Percentiles rank a stretch among this genome's conserved stretches.
Evolutionary conservation across 805 yeast genomes (phyloP).

Genomic region (Pichia occidentalis): DNA sequence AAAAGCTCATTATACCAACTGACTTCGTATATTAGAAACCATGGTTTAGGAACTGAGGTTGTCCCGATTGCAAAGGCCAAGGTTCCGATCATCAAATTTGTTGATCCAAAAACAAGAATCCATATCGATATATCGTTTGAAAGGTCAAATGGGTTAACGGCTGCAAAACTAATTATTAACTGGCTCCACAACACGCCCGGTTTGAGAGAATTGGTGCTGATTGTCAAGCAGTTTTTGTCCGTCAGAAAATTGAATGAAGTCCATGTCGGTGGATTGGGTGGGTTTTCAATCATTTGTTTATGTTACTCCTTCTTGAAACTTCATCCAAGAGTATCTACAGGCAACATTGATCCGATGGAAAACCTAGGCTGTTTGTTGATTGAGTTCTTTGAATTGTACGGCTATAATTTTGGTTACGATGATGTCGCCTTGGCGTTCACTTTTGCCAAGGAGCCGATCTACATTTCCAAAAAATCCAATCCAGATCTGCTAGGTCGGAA

Average conservation of each 20-base stretch:
- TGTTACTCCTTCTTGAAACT: slow-evolving; percentile 69
- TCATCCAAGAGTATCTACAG: slow-evolving; percentile 72
- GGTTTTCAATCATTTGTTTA: slow-evolving; percentile 85
- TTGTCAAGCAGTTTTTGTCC: slow-evolving; percentile 78
- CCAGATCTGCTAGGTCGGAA: slow-evolving; percentile 38
- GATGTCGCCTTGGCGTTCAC: slow-evolving; percentile 60
- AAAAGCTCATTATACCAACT: slow-evolving; percentile 65
- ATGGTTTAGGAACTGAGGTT: slow-evolving; percentile 58
- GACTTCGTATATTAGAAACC: slow-evolving; percentile 58
- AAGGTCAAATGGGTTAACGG: slow-evolving; percentile 71
- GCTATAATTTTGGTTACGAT: slow-evolving; percentile 82
- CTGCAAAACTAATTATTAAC: slow-evolving; percentile 66
- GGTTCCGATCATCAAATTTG: slow-evolving; percentile 90
- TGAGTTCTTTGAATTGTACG: slow-evolving; percentile 90
- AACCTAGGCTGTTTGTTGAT: slow-evolving; percentile 82
- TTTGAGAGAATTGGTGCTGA: slow-evolving; percentile 70
- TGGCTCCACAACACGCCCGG: slow-evolving; percentile 78
- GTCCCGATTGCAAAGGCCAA: slow-evolving; percentile 86
- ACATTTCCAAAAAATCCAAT: slow-evolving; percentile 47
- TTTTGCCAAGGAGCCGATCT: slow-evolving; percentile 47
- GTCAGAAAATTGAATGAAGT: slow-evolving; percentile 78
- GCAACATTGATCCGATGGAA: slow-evolving; percentile 57
- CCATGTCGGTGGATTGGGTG: slow-evolving; percentile 91
- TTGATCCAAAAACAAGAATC: slow-evolving; percentile 61
- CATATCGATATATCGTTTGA: slow-evolving; percentile 90